A percentile compares a stretch with the other conserved stretches of the same genome.
These are phyloP conservation scores for Arabidopsis hybrid DNA, from an alignment of 441 rosid species.

Conservation along the genomic window DNA sequence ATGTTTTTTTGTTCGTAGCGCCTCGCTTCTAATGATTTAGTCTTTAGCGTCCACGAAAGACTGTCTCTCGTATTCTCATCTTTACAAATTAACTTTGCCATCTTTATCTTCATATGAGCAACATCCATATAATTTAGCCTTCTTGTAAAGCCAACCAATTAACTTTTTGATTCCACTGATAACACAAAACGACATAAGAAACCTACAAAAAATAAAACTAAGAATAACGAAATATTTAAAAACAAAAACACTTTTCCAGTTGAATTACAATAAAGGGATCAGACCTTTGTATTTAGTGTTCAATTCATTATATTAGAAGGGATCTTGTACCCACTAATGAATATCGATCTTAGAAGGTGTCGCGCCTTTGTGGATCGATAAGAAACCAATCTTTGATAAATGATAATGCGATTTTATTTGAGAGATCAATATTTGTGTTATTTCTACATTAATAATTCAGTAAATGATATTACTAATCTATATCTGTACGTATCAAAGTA, in stretches of 20 bases:
- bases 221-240: neutral
- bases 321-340: neutral
- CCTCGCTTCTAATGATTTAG: neutral
- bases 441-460: neutral
- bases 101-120: neutral
- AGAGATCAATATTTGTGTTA: neutral
- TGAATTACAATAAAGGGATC: neutral
- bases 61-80: neutral
- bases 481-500: constrained; percentile 8
- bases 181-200: no score
- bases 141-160: neutral
- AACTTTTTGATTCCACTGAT: no score
- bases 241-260: neutral
- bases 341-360: neutral
- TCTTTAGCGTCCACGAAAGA: neutral
- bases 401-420: neutral
- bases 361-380: neutral
- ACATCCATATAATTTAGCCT: neutral
- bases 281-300: neutral
- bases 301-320: neutral
- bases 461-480: constrained; percentile 5
- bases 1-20: neutral
- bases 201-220: no score
- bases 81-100: no score
- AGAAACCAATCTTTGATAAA: neutral